Base-by-base conservation (phyloP, 352 stramenopile genomes). In the Globisporangium solare region DNA sequence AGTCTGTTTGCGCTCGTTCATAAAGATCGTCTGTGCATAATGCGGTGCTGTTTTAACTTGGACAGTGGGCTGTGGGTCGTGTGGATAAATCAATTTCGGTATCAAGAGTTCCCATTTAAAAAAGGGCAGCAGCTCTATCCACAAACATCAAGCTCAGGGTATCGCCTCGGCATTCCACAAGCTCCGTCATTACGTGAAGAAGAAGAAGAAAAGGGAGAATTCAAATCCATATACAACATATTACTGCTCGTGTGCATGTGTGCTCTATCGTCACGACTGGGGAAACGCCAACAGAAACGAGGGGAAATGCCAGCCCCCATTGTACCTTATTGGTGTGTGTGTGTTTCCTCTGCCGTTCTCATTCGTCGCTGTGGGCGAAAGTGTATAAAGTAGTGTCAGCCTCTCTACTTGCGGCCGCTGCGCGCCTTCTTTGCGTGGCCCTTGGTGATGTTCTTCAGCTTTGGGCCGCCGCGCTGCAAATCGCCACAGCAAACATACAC, bases 381-480 rank as follows among this genome's bases (percentile, higher is more conserved):
- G 37, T 35, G 21, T 57, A 39, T 27, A 61, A 35, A 56, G 41
- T 46, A 45, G 10, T 46, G 5, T 39, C 24, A 7, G 37, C 13
- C 14, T 49, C 35, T 66, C 48, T 85, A 85, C 66, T 79, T 86
- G 32, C 52, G 40, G 7, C 27, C 27, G 55, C 55, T 86, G 58
- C 76, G 73, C 42, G 61, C 73, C 66, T 85, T 86, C 69, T 87
- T 89, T 51, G 67, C 66, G 43, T 65, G 59, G 15, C 81, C 81
- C 68, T 91, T 91, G 60, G 81, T 89, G 52, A 91, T 69, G 61
- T 85, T 86, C 60, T 85, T 81, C 21, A 89, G 58, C 60, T 88
- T 87, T 67, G 60, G 73, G 60, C 46, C 71, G 63, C 56, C 56
- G 42, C 61, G 58, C 39, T 64, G 17, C 27, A 35, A 35, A 35